Conservation (phyloP, 1,139 yeast genomes). For the Groenewaldozyma auringiensis region DNA sequence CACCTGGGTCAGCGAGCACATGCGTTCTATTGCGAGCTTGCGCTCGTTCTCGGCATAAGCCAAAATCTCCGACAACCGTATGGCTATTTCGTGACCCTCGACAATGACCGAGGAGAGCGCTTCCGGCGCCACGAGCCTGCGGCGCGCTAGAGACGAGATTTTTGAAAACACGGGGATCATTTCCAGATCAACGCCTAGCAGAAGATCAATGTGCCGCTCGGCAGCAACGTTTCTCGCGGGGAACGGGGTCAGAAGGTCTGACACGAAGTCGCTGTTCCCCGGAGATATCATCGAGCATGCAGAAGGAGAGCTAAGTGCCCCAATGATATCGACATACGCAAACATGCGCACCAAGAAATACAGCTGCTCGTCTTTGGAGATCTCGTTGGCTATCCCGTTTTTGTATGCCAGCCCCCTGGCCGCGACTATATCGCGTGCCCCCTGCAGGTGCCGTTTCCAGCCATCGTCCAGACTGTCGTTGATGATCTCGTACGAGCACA, state of each 20-base stretch:
- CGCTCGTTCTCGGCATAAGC: slow-evolving; percentile 1
- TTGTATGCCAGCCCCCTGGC: slow-evolving; percentile 44
- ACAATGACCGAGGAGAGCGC: slow-evolving; percentile 5
- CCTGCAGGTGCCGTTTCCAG: slow-evolving; percentile 61
- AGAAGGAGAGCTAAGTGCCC: slow-evolving; percentile 38
- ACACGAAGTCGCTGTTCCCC: slow-evolving; percentile 5
- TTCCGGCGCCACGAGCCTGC: slow-evolving; percentile 18
- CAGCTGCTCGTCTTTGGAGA: slow-evolving; percentile 38
- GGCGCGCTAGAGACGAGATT: slow-evolving; percentile 38
- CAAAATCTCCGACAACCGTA: neutral
- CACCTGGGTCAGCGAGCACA: slow-evolving; percentile 8
- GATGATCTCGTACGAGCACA: slow-evolving; percentile 58
- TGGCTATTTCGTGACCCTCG: slow-evolving; percentile 6
- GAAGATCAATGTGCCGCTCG: slow-evolving; percentile 38
- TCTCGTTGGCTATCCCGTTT: slow-evolving; percentile 18
- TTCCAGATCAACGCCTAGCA: slow-evolving; percentile 48
- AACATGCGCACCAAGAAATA: slow-evolving; percentile 65
- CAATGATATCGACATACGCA: slow-evolving; percentile 62
- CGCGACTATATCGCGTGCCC: slow-evolving; percentile 60
- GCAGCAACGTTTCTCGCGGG: slow-evolving; percentile 11
- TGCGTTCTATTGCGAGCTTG: neutral
- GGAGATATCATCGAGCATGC: slow-evolving; percentile 24
- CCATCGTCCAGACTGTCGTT: slow-evolving; percentile 31
- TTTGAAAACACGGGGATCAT: slow-evolving; percentile 45
- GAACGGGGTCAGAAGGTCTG: slow-evolving; percentile 22